These are phyloP conservation scores for Hylodesmum podocarpum DNA, from an alignment of 306 rosid species.

Conservation along the genomic window DNA sequence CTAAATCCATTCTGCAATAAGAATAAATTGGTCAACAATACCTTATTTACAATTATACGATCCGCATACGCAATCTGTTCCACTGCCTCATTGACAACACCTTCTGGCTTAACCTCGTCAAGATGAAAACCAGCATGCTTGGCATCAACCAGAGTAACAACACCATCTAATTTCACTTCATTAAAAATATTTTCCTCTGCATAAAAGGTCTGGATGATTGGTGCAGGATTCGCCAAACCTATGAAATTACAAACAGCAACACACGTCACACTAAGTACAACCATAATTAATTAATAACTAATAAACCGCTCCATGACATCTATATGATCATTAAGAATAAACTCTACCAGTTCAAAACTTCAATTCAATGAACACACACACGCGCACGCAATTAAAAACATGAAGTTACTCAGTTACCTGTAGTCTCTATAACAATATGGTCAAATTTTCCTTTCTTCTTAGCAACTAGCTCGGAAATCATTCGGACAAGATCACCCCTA, in stretches of 20 bases:
- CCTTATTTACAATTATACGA: conserved; percentile 95
- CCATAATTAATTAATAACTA: not conserved
- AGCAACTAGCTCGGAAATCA: conserved; percentile 77
- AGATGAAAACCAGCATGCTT: conserved; percentile 79
- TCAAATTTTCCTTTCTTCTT: conserved; percentile 87
- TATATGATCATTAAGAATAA: not conserved
- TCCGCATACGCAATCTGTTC: conserved; percentile 98
- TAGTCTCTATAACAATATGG: conserved; percentile 93
- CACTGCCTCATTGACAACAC: conserved; percentile 83
- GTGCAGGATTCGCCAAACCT: conserved; percentile 99
- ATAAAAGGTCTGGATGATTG: conserved; percentile 93
- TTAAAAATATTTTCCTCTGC: conserved; percentile 82
- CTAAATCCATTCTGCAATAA: not conserved
- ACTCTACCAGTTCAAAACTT: not conserved
- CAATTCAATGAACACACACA: not conserved
- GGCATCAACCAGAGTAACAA: conserved; percentile 94
- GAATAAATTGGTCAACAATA: conserved; percentile 10
- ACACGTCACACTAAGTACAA: not conserved
- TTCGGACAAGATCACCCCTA: conserved; percentile 93
- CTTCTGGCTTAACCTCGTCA: conserved; percentile 89
- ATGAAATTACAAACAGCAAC: conserved; percentile 8
- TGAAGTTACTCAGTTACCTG: conserved; percentile 41
- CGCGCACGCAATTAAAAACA: not conserved
- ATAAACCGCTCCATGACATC: not conserved
- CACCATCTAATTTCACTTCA: conserved; percentile 94